Evolutionary conservation across 1,284 basidiomycete genomes (phyloP), one percentile per base, ranked within the genome.

Genomic region (Ceratobasidium papillatum): DNA sequence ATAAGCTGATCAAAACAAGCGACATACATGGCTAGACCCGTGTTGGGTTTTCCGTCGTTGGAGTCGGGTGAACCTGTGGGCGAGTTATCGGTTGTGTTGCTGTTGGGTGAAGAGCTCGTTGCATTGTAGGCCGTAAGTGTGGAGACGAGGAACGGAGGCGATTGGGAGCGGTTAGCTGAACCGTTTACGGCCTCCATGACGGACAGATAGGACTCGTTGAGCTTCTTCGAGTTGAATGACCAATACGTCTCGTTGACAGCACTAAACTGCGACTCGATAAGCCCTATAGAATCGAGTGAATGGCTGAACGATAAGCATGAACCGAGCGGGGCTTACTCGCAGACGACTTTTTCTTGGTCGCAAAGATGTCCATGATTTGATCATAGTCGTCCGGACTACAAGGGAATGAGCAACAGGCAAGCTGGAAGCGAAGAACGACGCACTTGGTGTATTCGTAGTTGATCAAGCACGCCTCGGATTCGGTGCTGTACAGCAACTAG

Each of bases 341-440:
- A 14, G 82, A 80, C 56, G 81, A 76, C 30, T 82, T 81, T 27
- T 85, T 85, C 75, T 88, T 87, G 0, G 90, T 90, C 1, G 90
- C 86, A 80, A 93, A 95, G 43, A 96, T 90, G 79, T 95, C 92
- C 81, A 96, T 87, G 34, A 91, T 88, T 79, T 91, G 89, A 77
- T 90, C 89, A 78, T 90, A 93, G 54, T 86, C 86, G 8, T 82
- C 81, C 11, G 92, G 88, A 80, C 90, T 84, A 11, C 2, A 11
- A n/a, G 7, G 22, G 32, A 34, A 36, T 41, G 52, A 25, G 52
- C 22, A 30, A 25, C 2, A 36, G 36, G 30, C 22, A 32, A 49
- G 27, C 19, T 51, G 54, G 30, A 58, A 19, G 41, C 54, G 38
- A 25, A 49, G 56, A 38, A 49, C 61, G 59, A 71, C 66, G 66